Percentiles rank a stretch among this genome's conserved stretches.
These are phyloP conservation scores for Astragalus membranaceus DNA, from an alignment of 306 rosid genomes.

Conservation along the genomic window DNA sequence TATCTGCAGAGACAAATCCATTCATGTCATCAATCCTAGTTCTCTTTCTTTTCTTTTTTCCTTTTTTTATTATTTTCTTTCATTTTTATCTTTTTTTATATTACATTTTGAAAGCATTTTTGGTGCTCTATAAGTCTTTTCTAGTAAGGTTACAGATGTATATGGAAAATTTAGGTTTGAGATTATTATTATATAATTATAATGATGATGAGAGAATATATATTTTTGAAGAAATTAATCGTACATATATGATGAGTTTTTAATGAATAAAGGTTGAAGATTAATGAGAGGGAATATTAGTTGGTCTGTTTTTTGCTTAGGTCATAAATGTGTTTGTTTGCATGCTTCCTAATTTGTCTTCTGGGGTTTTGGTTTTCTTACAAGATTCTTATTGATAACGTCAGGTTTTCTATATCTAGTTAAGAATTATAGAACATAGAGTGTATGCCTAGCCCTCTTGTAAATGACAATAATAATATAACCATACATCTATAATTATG, in stretches of 20 bases:
- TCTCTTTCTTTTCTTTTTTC: neutral
- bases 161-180: constrained; percentile 41
- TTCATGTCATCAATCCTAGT: constrained; percentile 13
- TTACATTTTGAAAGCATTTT: constrained; percentile 32
- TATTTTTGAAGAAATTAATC: constrained; percentile 16
- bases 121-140: constrained; percentile 30
- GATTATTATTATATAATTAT: constrained; percentile 20
- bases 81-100: neutral
- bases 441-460: neutral
- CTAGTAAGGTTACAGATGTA: constrained; percentile 37
- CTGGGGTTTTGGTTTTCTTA: no score
- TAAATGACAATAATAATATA: constrained; percentile 2
- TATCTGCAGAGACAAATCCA: neutral
- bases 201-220: constrained; percentile 23
- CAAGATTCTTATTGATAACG: constrained; percentile 21
- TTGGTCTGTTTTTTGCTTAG: constrained; percentile 29
- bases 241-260: constrained; percentile 18
- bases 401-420: constrained; percentile 29
- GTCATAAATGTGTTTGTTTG: constrained; percentile 20
- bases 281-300: constrained; percentile 22
- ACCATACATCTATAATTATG: constrained; percentile 1
- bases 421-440: constrained; percentile 11
- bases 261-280: constrained; percentile 9
- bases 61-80: neutral
- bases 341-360: constrained; percentile 29